Conservation (phyloP, 192 early-diverging fungal species). For the Chytriomyces sp. region DNA sequence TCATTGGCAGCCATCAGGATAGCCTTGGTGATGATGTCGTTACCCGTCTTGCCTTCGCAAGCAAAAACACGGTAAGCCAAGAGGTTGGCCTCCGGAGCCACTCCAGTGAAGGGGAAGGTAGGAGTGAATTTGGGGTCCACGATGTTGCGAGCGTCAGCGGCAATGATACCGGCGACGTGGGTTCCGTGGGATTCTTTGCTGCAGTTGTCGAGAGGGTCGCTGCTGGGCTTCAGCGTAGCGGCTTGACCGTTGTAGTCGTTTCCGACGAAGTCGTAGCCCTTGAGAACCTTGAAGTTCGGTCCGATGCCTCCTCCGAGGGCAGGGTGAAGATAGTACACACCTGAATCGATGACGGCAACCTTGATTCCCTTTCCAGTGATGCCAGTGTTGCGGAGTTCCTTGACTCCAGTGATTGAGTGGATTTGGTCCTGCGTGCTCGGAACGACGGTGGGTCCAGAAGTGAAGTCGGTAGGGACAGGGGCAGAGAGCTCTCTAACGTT, state of each 20-base stretch:
- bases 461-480: neutral
- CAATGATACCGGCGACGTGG: conserved; percentile 54
- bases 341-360: conserved; percentile 55
- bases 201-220: conserved; percentile 52
- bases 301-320: conserved; percentile 52
- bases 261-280: conserved; percentile 48
- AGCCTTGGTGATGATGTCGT: conserved; percentile 76
- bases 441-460: neutral
- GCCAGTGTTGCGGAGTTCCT: conserved; percentile 26
- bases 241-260: conserved; percentile 31
- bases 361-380: conserved; percentile 52
- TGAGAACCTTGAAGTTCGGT: conserved; percentile 37
- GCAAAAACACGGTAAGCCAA: conserved; percentile 72
- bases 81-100: conserved; percentile 79
- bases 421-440: neutral
- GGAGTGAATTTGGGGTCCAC: neutral
- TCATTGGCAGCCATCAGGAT: conserved; percentile 71
- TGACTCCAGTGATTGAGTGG: conserved; percentile 34
- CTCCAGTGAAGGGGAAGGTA: conserved; percentile 54
- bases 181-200: conserved; percentile 49
- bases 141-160: conserved; percentile 36
- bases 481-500: neutral
- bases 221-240: conserved; percentile 27
- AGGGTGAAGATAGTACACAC: conserved; percentile 56
- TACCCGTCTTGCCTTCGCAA: conserved; percentile 59